Percentiles rank a stretch among this genome's conserved stretches.
phyloP scores from a whole-genome alignment of 2,329 filamentous ascomycete species.

The Ascocoryne sarcoides region DNA sequence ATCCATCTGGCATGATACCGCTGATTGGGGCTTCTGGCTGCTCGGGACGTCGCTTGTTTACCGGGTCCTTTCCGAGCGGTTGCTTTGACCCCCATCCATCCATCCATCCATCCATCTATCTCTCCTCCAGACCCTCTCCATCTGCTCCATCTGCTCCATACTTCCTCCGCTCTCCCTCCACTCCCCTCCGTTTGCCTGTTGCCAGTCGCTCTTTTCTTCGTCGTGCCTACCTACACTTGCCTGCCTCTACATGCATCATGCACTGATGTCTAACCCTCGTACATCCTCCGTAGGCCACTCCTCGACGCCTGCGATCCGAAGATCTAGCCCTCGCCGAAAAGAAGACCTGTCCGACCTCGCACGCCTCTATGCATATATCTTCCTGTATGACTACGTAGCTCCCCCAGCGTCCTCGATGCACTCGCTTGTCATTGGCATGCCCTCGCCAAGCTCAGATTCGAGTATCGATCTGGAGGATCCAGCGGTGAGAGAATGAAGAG shows the following conservation, averaged over 20 bases:
- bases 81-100: too few species aligned
- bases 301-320: too few species aligned
- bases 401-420: constrained; percentile 5
- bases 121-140: neutral
- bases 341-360: constrained; percentile 14
- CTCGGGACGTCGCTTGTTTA: too few species aligned
- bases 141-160: too few species aligned
- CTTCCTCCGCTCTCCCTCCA: too few species aligned
- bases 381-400: constrained; percentile 15
- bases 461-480: constrained; percentile 6
- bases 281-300: too few species aligned
- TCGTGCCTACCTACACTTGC: neutral
- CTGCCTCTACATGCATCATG: constrained; percentile 8
- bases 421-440: constrained; percentile 10
- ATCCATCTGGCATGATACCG: too few species aligned
- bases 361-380: constrained; percentile 7
- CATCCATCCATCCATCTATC: neutral
- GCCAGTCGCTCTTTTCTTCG: too few species aligned
- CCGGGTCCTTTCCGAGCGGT: neutral
- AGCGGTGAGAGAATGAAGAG: constrained; percentile 14
- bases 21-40: neutral
- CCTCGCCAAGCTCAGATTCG: constrained; percentile 7
- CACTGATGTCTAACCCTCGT: constrained; percentile 7
- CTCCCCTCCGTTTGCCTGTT: too few species aligned
- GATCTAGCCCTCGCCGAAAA: too few species aligned